A percentile compares a stretch with the other conserved stretches of the same genome.
phyloP scores from a whole-genome alignment of 2,329 filamentous ascomycete genomes.

The Hymenoscyphus scutula region DNA sequence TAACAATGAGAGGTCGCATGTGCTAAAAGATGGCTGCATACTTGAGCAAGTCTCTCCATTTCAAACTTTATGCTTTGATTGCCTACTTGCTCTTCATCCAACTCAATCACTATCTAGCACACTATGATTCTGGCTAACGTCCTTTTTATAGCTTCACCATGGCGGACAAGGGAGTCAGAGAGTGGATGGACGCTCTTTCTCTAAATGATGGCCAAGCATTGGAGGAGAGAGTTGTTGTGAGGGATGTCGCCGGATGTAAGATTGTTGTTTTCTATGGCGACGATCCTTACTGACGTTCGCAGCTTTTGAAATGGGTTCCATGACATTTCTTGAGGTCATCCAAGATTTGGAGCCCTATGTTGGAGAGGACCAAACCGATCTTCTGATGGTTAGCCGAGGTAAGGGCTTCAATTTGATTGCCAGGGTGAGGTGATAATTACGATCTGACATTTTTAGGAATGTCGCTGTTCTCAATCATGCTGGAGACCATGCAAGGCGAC shows the following conservation, averaged over 20 bases:
- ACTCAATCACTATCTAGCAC: not conserved
- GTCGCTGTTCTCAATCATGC: conserved; percentile 20
- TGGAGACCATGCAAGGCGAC: conserved; percentile 16
- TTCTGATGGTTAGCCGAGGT: conserved; percentile 25
- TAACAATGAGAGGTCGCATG: not conserved
- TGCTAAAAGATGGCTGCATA: not conserved
- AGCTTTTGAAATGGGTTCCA: conserved; percentile 22
- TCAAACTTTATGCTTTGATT: not conserved
- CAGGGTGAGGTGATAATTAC: not conserved
- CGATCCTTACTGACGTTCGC: conserved; percentile 5
- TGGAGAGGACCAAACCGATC: conserved; percentile 20
- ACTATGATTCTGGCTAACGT: not conserved
- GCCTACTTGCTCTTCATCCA: not conserved
- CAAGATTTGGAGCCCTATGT: conserved; percentile 24
- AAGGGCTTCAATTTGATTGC: not conserved
- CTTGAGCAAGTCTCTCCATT: not conserved
- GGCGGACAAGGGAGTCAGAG: conserved; percentile 17
- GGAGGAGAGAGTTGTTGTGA: conserved; percentile 17
- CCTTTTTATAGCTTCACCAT: conserved; percentile 10
- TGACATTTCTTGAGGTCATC: conserved; percentile 19
- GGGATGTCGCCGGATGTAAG: conserved; percentile 22
- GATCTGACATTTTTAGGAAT: conserved; percentile 15
- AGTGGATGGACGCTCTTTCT: conserved; percentile 21
- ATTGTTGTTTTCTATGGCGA: too few relatives aligned
- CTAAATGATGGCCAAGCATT: conserved; percentile 2